Base-by-base conservation (phyloP, 108 stramenopile species). In the Fragilariopsis cylindrus region DNA sequence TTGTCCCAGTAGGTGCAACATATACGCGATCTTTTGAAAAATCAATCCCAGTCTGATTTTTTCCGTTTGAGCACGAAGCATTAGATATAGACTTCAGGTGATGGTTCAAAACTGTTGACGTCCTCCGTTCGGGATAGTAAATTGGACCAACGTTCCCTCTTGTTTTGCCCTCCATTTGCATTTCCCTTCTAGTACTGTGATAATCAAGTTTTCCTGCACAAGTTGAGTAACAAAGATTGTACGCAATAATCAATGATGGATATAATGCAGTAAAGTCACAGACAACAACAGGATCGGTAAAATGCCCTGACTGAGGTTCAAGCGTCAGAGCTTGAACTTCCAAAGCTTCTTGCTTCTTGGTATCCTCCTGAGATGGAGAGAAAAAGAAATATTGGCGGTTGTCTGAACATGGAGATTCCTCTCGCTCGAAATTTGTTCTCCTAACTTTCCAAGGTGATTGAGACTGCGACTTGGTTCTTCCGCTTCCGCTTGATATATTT, bases 181-280 rank as follows among this genome's bases (percentile, higher is more conserved):
- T 92, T 72, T 92, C 94, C 50, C 73, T 69, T 39, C 94, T 79
- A 39, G 94, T 95, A 54, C 82, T 90, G 44, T 95, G 94, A 63
- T 95, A 92, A 47, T 95, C 92, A 12, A 95, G 56, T 65, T 90
- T 93, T 46, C 96, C 96, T 18, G 92, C 92, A 53, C 86, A 81
- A 9, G 96, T 96, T 8, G 91, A 89, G 76, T 97, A 99, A 71
- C 99, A 99, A 3, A 99, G 83, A 73, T 99, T 99, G 84, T 98
- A 96, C 44, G 98, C 98, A 78, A 98, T 98, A 45, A 99, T 86
- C 56, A 99, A 91, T 2, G 97, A 97, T 13, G 99, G 99, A 79
- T 99, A 99, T 48, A 99, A 85, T 7, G 94, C 93, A 7, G 91
- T 97, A 70, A 98, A 99, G 73, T 99, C 99, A 52, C 98, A 93